Percentiles rank a stretch among this genome's conserved stretches.
These are phyloP conservation scores for Brassica incana DNA, from an alignment of 345 rosid species.

Conservation along the genomic window DNA sequence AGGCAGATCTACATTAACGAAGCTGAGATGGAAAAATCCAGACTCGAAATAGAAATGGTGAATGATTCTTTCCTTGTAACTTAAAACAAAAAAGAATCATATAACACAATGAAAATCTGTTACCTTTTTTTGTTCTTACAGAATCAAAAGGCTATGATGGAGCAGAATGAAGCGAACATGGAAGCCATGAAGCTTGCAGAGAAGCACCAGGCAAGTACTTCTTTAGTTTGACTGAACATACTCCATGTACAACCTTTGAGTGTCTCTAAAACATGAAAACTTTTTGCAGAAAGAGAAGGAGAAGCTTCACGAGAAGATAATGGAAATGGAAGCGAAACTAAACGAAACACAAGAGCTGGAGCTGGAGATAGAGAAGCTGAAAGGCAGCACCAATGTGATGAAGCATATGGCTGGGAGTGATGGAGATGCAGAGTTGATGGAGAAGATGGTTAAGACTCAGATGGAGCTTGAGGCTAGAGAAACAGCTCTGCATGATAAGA, in stretches of 20 bases:
- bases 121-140: slow-evolving; percentile 31
- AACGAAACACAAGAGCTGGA: slow-evolving; percentile 66
- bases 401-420: slow-evolving; percentile 55
- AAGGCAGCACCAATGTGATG: slow-evolving; percentile 53
- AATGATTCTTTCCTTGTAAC: not conserved
- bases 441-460: slow-evolving; percentile 44
- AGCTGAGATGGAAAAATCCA: slow-evolving; percentile 49
- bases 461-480: slow-evolving; percentile 53
- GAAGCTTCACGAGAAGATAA: slow-evolving; percentile 45
- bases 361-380: slow-evolving; percentile 67
- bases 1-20: slow-evolving; percentile 39
- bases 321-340: slow-evolving; percentile 52
- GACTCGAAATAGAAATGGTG: slow-evolving; percentile 55
- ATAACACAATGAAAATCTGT: not conserved
- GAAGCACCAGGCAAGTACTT: slow-evolving; percentile 53
- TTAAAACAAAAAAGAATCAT: not conserved
- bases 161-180: slow-evolving; percentile 63
- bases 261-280: not conserved
- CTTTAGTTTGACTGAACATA: not conserved
- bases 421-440: slow-evolving; percentile 41
- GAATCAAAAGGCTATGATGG: slow-evolving; percentile 61
- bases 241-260: not conserved
- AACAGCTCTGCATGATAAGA: slow-evolving; percentile 44
- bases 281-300: slow-evolving; percentile 60
- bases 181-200: slow-evolving; percentile 52